Evolutionary conservation across 2,329 filamentous ascomycete species (phyloP).

Genomic region (Xylaria sp.): DNA sequence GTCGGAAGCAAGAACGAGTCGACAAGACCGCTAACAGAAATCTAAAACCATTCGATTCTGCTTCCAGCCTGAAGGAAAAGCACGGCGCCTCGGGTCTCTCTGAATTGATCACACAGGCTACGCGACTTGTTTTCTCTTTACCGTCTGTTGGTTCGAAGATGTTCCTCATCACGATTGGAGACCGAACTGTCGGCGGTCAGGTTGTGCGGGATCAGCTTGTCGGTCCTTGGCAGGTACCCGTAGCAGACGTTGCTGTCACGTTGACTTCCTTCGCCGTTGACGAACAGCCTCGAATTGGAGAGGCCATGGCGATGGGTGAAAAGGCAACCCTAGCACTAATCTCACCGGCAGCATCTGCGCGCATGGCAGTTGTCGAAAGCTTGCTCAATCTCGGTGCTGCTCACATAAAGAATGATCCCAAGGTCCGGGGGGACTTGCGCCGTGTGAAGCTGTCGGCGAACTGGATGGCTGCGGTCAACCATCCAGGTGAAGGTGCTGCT

Average conservation of each 20-base stretch:
- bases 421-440: slow-evolving; percentile 67
- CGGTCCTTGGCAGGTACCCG: slow-evolving; percentile 92
- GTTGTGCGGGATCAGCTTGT: slow-evolving; percentile 94
- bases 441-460: slow-evolving; percentile 91
- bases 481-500: slow-evolving; percentile 89
- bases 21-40: slow-evolving; percentile 34
- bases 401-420: slow-evolving; percentile 51
- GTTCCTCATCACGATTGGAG: slow-evolving; percentile 96
- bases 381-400: slow-evolving; percentile 88
- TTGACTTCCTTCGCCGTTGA: slow-evolving; percentile 74
- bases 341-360: slow-evolving; percentile 84
- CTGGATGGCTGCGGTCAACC: slow-evolving; percentile 98
- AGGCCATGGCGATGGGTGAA: slow-evolving; percentile 80
- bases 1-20: slow-evolving; percentile 37
- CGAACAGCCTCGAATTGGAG: slow-evolving; percentile 77
- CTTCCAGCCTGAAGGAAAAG: slow-evolving; percentile 67
- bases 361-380: slow-evolving; percentile 95
- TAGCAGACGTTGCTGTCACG: slow-evolving; percentile 93
- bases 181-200: slow-evolving; percentile 88
- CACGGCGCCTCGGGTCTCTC: slow-evolving; percentile 63
- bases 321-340: slow-evolving; percentile 75
- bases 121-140: slow-evolving; percentile 80
- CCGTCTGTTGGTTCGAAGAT: slow-evolving; percentile 96
- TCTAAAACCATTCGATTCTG: slow-evolving; percentile 67
- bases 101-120: slow-evolving; percentile 66